A percentile compares a stretch with the other conserved stretches of the same genome.
Conservation (phyloP, 805 yeast genomes). For the Candida verbasci region DNA sequence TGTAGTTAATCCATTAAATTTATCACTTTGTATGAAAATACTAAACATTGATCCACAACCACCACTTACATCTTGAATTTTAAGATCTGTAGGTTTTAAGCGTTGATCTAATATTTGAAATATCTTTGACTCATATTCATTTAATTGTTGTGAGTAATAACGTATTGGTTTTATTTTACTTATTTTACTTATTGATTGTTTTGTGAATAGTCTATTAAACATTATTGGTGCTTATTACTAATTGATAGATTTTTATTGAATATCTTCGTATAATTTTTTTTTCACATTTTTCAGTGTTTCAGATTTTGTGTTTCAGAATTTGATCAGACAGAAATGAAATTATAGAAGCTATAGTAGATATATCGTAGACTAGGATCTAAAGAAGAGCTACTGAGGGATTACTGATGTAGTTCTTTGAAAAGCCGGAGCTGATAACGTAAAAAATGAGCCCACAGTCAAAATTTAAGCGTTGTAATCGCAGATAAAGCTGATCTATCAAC, state of each 20-base stretch:
- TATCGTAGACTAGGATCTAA: too few relatives aligned
- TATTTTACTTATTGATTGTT: neutral
- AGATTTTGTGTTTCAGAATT: too few relatives aligned
- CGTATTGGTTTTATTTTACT: neutral
- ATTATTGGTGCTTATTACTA: neutral
- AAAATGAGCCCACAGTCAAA: too few relatives aligned
- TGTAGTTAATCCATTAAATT: slow-evolving; percentile 78
- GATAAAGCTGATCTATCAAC: too few relatives aligned
- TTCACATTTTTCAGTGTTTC: too few relatives aligned
- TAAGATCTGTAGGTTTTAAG: slow-evolving; percentile 57
- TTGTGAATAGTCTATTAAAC: neutral
- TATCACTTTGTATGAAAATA: slow-evolving; percentile 64
- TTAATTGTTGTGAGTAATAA: slow-evolving; percentile 3
- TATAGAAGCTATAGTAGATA: too few relatives aligned
- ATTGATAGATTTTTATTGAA: neutral
- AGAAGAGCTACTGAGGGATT: too few relatives aligned
- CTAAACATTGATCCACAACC: slow-evolving; percentile 99
- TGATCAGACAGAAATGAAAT: too few relatives aligned
- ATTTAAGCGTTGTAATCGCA: too few relatives aligned
- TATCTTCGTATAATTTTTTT: neutral
- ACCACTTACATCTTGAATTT: slow-evolving; percentile 78
- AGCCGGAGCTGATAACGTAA: too few relatives aligned
- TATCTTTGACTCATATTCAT: slow-evolving; percentile 64
- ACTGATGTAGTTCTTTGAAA: too few relatives aligned
- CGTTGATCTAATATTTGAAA: slow-evolving; percentile 49